Evolutionary conservation across 371 early-diverging fungal genomes (phyloP).

Genomic region (Mortierella sp.): DNA sequence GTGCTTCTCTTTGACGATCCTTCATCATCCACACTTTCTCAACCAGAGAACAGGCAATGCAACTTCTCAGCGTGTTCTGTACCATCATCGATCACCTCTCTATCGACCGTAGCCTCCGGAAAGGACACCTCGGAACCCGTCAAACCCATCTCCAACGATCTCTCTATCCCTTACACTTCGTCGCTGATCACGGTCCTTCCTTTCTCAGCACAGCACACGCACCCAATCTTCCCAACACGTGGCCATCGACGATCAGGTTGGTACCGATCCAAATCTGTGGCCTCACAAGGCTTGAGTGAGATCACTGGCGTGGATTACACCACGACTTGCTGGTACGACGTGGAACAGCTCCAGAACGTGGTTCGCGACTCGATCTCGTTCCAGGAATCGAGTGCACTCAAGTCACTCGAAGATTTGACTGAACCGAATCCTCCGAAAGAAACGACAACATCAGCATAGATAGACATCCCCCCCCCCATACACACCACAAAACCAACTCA

Average conservation of each 20-base stretch:
- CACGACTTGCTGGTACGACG: slow-evolving; percentile 54
- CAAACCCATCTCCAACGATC: slow-evolving; percentile 28
- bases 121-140: slow-evolving; percentile 3
- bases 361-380: slow-evolving; percentile 49
- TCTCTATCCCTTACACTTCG: slow-evolving; percentile 34
- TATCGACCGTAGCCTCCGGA: neutral
- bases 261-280: slow-evolving; percentile 52
- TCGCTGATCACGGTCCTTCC: slow-evolving; percentile 46
- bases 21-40: slow-evolving; percentile 4
- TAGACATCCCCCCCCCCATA: too few relatives aligned
- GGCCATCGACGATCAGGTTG: slow-evolving; percentile 46
- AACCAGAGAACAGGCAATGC: neutral
- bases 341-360: slow-evolving; percentile 46
- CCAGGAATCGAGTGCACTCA: slow-evolving; percentile 36
- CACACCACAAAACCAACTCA: too few relatives aligned
- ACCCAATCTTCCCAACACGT: slow-evolving; percentile 48
- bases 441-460: slow-evolving; percentile 3
- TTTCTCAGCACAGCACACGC: slow-evolving; percentile 43
- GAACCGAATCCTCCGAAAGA: slow-evolving; percentile 21
- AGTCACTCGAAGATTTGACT: slow-evolving; percentile 45
- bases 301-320: slow-evolving; percentile 54
- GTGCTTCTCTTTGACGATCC: slow-evolving; percentile 35
- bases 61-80: neutral
- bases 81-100: slow-evolving; percentile 7
- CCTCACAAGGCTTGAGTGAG: slow-evolving; percentile 40